These are phyloP conservation scores for Mycogone perniciosa DNA, from an alignment of 2,329 filamentous ascomycete species.

Conservation along the genomic window DNA sequence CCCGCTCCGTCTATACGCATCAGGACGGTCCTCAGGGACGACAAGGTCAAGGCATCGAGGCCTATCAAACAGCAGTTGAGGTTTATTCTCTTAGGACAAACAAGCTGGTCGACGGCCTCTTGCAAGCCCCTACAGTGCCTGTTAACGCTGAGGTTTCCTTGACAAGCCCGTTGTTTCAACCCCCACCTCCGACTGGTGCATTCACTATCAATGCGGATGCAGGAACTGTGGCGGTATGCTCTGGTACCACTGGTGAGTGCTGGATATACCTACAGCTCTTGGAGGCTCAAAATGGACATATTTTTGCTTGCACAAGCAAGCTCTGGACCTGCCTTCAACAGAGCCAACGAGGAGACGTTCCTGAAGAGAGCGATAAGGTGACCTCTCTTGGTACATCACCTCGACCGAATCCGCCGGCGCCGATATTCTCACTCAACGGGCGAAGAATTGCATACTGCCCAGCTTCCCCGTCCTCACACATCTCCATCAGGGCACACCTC, in stretches of 20 bases:
- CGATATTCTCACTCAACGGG: slow-evolving; percentile 62
- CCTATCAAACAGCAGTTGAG: slow-evolving; percentile 83
- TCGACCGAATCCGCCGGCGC: slow-evolving; percentile 46
- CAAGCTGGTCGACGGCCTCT: slow-evolving; percentile 63
- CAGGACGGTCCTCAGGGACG: slow-evolving; percentile 31
- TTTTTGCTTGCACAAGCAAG: slow-evolving; percentile 71
- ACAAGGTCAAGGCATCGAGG: slow-evolving; percentile 39
- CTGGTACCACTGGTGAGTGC: slow-evolving; percentile 78
- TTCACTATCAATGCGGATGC: slow-evolving; percentile 68
- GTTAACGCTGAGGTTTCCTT: slow-evolving; percentile 49
- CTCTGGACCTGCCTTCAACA: slow-evolving; percentile 83
- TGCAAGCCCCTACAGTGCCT: slow-evolving; percentile 59
- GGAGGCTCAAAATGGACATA: slow-evolving; percentile 35
- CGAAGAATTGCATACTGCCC: slow-evolving; percentile 76
- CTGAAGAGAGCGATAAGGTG: slow-evolving; percentile 39
- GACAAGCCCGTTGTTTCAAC: slow-evolving; percentile 57
- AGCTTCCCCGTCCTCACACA: slow-evolving; percentile 62
- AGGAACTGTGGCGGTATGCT: slow-evolving; percentile 67
- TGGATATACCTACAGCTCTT: slow-evolving; percentile 62
- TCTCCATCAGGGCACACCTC: slow-evolving; percentile 61
- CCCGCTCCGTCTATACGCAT: slow-evolving; percentile 34
- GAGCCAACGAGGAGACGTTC: slow-evolving; percentile 40
- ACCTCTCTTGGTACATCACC: slow-evolving; percentile 30
- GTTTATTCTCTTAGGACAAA: slow-evolving; percentile 79
- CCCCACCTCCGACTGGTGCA: slow-evolving; percentile 64